Evolutionary conservation across 164 flowering plant genomes (phyloP).

Genomic region (Piper betle): DNA sequence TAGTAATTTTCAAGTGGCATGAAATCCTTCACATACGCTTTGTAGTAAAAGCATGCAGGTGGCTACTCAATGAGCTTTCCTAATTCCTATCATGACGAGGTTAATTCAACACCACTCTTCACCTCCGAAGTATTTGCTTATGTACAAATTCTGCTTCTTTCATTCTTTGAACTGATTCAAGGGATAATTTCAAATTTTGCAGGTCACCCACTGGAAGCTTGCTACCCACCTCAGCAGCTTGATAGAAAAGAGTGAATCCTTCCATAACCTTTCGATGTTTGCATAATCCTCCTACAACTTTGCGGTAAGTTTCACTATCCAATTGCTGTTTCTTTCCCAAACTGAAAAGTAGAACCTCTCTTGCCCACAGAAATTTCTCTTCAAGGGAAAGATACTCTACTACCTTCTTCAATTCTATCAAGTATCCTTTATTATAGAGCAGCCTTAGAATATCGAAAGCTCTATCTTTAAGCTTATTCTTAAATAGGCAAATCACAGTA

Average conservation of each 20-base stretch:
- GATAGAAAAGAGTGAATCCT: slow-evolving; percentile 53
- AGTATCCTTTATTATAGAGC: slow-evolving; percentile 47
- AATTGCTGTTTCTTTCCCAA: slow-evolving; percentile 31
- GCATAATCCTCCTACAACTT: slow-evolving; percentile 43
- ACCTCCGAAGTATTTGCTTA: slow-evolving; percentile 8
- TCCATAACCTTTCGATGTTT: slow-evolving; percentile 23
- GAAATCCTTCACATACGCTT: no score
- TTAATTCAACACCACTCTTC: not conserved
- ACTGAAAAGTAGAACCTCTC: slow-evolving; percentile 29
- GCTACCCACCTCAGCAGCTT: slow-evolving; percentile 41
- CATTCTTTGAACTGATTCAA: slow-evolving; percentile 31
- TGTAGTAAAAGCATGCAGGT: no score
- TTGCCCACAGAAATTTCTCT: slow-evolving; percentile 30
- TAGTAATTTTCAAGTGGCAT: no score
- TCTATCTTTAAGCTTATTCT: slow-evolving; percentile 18
- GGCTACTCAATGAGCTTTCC: no score
- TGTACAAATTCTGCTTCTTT: slow-evolving; percentile 51
- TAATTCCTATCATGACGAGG: no score
- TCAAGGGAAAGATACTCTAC: slow-evolving; percentile 29
- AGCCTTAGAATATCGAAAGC: slow-evolving; percentile 32
- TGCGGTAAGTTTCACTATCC: slow-evolving; percentile 20
- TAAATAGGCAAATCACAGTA: slow-evolving; percentile 26
- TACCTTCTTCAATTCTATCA: slow-evolving; percentile 40
- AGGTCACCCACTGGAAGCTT: slow-evolving; percentile 24
- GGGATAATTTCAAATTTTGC: slow-evolving; percentile 23